Conservation (phyloP, 805 yeast genomes). For the Pichia scutulata region DNA sequence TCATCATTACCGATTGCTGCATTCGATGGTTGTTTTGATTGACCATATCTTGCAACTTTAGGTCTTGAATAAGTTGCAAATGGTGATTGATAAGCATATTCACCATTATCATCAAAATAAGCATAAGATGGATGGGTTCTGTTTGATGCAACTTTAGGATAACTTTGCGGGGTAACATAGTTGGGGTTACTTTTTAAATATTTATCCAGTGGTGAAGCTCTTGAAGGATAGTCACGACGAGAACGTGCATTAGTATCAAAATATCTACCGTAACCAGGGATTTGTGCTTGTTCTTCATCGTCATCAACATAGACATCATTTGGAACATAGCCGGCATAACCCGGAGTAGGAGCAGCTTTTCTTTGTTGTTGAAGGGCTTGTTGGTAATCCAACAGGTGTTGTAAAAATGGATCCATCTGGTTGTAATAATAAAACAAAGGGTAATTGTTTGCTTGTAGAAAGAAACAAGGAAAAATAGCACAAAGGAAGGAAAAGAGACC, state of each 20-base stretch:
- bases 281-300: not conserved
- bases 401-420: constrained; percentile 6
- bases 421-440: no score
- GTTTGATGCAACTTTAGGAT: not conserved
- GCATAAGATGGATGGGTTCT: not conserved
- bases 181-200: not conserved
- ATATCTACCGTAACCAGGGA: not conserved
- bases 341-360: not conserved
- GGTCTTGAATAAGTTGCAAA: not conserved
- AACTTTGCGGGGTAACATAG: not conserved
- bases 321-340: not conserved
- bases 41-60: not conserved
- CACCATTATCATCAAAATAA: not conserved
- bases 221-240: not conserved
- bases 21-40: not conserved
- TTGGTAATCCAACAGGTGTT: constrained; percentile 3
- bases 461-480: not conserved
- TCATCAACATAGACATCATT: not conserved
- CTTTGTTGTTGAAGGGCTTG: not conserved
- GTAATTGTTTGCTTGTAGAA: no score
- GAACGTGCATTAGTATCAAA: not conserved
- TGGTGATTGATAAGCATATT: not conserved
- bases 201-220: not conserved
- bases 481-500: not conserved
- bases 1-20: not conserved